Base-by-base conservation (phyloP, 352 stramenopile genomes). In the Phytophthora niederhauseri region DNA sequence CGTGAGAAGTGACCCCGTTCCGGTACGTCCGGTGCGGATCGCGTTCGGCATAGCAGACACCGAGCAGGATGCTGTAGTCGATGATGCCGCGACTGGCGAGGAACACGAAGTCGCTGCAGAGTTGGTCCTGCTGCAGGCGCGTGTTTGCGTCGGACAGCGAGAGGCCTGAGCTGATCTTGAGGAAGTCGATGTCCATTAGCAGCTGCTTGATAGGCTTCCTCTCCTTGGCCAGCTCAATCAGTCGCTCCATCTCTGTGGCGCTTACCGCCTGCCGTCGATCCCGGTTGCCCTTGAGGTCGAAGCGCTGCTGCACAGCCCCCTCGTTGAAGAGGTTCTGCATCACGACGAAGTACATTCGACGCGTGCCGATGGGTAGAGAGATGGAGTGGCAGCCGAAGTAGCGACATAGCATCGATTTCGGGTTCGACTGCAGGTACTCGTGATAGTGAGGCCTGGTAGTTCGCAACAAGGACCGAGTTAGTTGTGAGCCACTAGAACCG, bases 381-480 rank as follows among this genome's bases (percentile, higher is more conserved):
- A 95, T 95, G 11, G 86, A 94, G 66, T 93, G 87, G 65, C 87
- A 95, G 38, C 87, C 87, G 72, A 91, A 94, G 73, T 95, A 94
- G 17, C 85, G 80, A 43, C 87, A 93, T 30, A 95, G 71, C 73
- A 88, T 83, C 57, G 81, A 91, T 49, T 89, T 59, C 0, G 88
- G 88, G 61, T 94, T 90, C 17, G 81, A 87, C 34, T 89, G 75
- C 54, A 95, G 60, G 38, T 95, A 93, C 31, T 85, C 76, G 58
- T 95, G 87, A 64, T 95, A 95, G 57, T 91, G 81, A 6, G 87
- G 87, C 12, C 83, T 89, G 60, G 12, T 34, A 63, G 11, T n/a
- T 64, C 45, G 38, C 15, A 57, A 58, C 6, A 57, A 24, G 8
- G 15, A 19, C 38, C 3, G 38, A 11, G n/a, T 66, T 61, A 64